Evolutionary conservation across 148 eudicot genomes (phyloP), one percentile per base, ranked within the genome.

Genomic region (Linanthus parryae): DNA sequence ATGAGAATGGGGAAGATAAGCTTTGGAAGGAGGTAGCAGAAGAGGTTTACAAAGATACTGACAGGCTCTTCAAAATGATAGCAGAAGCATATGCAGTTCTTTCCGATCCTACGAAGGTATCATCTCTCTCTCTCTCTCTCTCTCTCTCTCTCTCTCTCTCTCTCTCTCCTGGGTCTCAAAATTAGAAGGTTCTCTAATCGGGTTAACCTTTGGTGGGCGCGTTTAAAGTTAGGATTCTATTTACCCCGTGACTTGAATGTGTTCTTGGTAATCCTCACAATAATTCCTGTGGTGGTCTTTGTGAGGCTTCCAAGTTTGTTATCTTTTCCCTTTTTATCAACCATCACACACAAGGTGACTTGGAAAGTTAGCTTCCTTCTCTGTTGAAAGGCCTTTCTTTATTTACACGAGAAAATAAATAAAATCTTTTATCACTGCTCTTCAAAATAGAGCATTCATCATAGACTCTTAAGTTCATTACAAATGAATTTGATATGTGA

Each of bases 31-130:
- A 87, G 64, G 79, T 87, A 61, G 69, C 72, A 6, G 84, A 81
- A 51, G 90, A 76, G 64, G 88, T 76, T 22, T 76, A 77, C 73
- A 87, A 73, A 69, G 96, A 84, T 60, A 79, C 96, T 61, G 94
- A 87, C 44, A 80, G 78, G 69, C 87, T 92, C 52, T 92, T 92
- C 71, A 92, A 92, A 67, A 92, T 84, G 84, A 82, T 92, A 68
- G 99, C 91, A 48, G 96, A 92, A 64, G 99, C 96, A 41, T 84
- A 92, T 71, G 82, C 88, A 19, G 81, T 88, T 22, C 94, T 92
- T 62, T 92, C 96, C 6, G 90, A 87, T 68, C 75, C 90, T 65
- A 44, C 72, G 55, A 77, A 84, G 94, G 99, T 87, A 56, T 59
- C 6, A 7, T 30, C 49, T 29, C 41, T 45, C 50, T 23, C 52